These are phyloP conservation scores for Aureobasidium sp. DNA, from an alignment of 2,329 filamentous ascomycete genomes.

Conservation along the genomic window DNA sequence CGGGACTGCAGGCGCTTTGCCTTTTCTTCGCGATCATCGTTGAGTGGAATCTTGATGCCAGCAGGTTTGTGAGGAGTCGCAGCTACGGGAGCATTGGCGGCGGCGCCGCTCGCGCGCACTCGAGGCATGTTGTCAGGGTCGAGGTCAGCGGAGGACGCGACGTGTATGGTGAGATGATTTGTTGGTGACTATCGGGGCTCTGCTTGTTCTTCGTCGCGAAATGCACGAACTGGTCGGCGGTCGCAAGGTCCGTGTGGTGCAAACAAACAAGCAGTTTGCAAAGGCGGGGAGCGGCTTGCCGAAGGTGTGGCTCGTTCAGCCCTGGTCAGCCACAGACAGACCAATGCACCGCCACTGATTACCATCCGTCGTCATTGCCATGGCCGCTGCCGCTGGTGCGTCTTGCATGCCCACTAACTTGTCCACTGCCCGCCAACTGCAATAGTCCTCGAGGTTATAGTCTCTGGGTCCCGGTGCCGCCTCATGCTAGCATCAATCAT, in stretches of 20 bases:
- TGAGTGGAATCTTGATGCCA: constrained; percentile 73
- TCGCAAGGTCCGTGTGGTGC: background rate
- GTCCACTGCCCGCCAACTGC: too few species aligned
- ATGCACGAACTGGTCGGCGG: background rate
- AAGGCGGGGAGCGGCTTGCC: background rate
- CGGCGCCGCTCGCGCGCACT: constrained; percentile 25
- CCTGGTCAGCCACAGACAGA: background rate
- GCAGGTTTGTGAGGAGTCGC: constrained; percentile 46
- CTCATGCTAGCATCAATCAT: background rate
- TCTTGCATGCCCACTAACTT: background rate
- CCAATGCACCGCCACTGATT: background rate
- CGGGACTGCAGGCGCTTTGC: constrained; percentile 78
- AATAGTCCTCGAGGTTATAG: background rate
- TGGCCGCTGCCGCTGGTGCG: background rate
- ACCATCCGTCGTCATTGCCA: background rate
- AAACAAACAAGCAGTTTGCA: constrained; percentile 6
- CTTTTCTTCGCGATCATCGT: constrained; percentile 91
- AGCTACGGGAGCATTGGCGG: constrained; percentile 31
- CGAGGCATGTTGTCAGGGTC: constrained; percentile 29
- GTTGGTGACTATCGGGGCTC: background rate
- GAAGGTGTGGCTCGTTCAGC: background rate
- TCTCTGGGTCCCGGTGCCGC: background rate
- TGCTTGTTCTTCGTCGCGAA: background rate
- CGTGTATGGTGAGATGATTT: background rate
- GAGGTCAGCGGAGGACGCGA: background rate